Conservation (phyloP, 2,329 filamentous ascomycete genomes). For the Thermomyces lanuginosus region DNA sequence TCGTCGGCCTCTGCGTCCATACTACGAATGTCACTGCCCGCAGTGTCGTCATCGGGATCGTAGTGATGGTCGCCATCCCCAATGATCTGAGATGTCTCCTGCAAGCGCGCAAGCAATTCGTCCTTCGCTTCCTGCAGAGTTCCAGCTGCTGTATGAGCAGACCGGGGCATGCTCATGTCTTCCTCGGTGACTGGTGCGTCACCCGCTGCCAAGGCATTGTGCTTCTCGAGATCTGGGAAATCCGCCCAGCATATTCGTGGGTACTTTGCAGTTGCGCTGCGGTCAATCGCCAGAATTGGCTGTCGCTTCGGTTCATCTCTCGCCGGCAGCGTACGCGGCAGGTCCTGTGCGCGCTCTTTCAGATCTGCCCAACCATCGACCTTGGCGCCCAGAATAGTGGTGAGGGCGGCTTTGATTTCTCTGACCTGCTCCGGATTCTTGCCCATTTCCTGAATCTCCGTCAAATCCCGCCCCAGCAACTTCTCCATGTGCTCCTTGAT, state of each 20-base stretch:
- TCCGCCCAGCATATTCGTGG: slow-evolving; percentile 28
- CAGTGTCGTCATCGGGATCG: slow-evolving; percentile 23
- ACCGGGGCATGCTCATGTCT: slow-evolving; percentile 31
- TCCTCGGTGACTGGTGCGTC: slow-evolving; percentile 28
- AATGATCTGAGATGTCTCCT: slow-evolving; percentile 27
- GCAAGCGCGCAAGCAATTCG: slow-evolving; percentile 33
- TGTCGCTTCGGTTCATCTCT: slow-evolving; percentile 24
- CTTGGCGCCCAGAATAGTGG: slow-evolving; percentile 28
- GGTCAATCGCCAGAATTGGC: slow-evolving; percentile 26
- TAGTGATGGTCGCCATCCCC: slow-evolving; percentile 27
- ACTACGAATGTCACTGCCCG: slow-evolving; percentile 27
- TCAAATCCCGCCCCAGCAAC: slow-evolving; percentile 26
- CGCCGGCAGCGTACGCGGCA: slow-evolving; percentile 20
- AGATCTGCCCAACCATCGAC: slow-evolving; percentile 30
- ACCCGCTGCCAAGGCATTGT: slow-evolving; percentile 19
- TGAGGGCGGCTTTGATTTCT: slow-evolving; percentile 28
- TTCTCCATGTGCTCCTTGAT: slow-evolving; percentile 35
- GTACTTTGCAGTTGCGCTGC: slow-evolving; percentile 23
- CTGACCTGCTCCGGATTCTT: slow-evolving; percentile 30
- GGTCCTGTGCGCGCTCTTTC: slow-evolving; percentile 22
- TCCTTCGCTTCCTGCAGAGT: slow-evolving; percentile 37
- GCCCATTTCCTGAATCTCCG: slow-evolving; percentile 31
- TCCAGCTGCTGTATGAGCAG: slow-evolving; percentile 32
- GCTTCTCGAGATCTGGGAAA: slow-evolving; percentile 29
- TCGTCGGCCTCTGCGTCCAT: slow-evolving; percentile 28